Evolutionary conservation across 805 yeast genomes (phyloP).

Genomic region (Maudiozyma saulgeensis): DNA sequence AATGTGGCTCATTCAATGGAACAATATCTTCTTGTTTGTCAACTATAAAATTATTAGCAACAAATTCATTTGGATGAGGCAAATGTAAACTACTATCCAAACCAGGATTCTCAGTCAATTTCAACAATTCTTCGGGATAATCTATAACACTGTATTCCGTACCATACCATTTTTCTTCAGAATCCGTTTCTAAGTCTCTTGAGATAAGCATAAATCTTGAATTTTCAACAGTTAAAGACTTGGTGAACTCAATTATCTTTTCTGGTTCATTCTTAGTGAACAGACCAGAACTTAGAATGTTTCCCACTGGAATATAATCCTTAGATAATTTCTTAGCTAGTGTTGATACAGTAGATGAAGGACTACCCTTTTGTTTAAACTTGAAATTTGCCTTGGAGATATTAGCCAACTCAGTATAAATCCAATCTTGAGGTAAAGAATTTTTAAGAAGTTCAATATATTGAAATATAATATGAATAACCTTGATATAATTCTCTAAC

Average conservation of each 20-base stretch:
- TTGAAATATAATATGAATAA: slow-evolving; percentile 54
- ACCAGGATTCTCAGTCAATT: slow-evolving; percentile 27
- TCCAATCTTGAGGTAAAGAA: slow-evolving; percentile 65
- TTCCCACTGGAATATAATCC: slow-evolving; percentile 50
- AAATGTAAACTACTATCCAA: slow-evolving; percentile 37
- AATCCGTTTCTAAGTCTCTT: slow-evolving; percentile 41
- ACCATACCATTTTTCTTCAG: slow-evolving; percentile 80
- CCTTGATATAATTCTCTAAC: slow-evolving; percentile 48
- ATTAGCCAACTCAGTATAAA: slow-evolving; percentile 65
- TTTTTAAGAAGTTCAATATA: slow-evolving; percentile 54
- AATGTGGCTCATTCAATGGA: slow-evolving; percentile 48
- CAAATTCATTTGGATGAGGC: slow-evolving; percentile 70
- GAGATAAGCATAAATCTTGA: slow-evolving; percentile 49
- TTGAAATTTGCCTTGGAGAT: slow-evolving; percentile 63
- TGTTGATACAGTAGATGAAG: slow-evolving; percentile 63
- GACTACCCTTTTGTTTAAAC: slow-evolving; percentile 68
- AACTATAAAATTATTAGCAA: slow-evolving; percentile 70
- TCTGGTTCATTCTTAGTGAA: slow-evolving; percentile 50
- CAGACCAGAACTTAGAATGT: slow-evolving; percentile 48
- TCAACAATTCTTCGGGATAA: slow-evolving; percentile 34
- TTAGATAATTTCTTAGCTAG: slow-evolving; percentile 56
- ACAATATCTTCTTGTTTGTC: slow-evolving; percentile 31
- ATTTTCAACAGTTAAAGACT: slow-evolving; percentile 46
- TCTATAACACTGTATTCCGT: slow-evolving; percentile 56
- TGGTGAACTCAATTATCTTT: slow-evolving; percentile 40